Percentiles rank a stretch among this genome's conserved stretches.
phyloP scores from a whole-genome alignment of 345 rosid species.

The Rhizophora mangle region DNA sequence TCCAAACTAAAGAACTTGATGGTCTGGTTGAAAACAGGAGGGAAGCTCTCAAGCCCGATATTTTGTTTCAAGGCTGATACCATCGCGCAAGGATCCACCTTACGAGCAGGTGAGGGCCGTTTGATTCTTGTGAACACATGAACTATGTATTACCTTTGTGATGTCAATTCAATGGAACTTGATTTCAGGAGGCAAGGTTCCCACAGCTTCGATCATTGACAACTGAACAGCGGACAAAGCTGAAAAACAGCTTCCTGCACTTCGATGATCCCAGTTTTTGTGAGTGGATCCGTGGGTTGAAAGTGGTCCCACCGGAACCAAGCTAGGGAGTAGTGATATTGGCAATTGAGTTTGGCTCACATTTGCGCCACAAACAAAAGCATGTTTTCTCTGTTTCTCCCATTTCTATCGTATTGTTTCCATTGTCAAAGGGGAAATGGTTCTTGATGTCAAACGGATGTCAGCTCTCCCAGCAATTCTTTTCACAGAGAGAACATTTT shows the following conservation, averaged over 20 bases:
- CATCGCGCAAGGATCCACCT: conserved; percentile 98
- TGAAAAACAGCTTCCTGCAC: conserved; percentile 79
- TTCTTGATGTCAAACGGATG: not conserved
- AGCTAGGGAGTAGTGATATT: conserved; percentile 7
- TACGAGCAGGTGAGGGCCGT: conserved; percentile 71
- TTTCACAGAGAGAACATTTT: not conserved
- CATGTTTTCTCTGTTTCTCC: too few relatives aligned
- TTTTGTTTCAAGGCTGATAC: conserved; percentile 87
- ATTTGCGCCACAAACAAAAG: not conserved
- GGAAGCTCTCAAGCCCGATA: conserved; percentile 96
- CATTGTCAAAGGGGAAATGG: not conserved
- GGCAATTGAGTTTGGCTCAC: not conserved
- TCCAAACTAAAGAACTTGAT: conserved; percentile 5
- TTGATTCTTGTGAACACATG: not conserved
- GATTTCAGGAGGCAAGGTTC: conserved; percentile 86
- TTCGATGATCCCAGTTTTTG: conserved; percentile 94
- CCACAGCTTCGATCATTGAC: conserved; percentile 74
- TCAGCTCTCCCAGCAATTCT: not conserved
- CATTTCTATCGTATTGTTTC: not conserved
- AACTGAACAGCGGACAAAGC: conserved; percentile 59
- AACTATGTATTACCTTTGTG: not conserved
- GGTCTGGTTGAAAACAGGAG: conserved; percentile 50
- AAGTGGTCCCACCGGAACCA: conserved; percentile 48
- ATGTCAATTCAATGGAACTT: conserved; percentile 9
- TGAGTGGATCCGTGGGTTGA: conserved; percentile 84